These are phyloP conservation scores for Adenanthera pavonina DNA, from an alignment of 306 rosid species.

Conservation along the genomic window DNA sequence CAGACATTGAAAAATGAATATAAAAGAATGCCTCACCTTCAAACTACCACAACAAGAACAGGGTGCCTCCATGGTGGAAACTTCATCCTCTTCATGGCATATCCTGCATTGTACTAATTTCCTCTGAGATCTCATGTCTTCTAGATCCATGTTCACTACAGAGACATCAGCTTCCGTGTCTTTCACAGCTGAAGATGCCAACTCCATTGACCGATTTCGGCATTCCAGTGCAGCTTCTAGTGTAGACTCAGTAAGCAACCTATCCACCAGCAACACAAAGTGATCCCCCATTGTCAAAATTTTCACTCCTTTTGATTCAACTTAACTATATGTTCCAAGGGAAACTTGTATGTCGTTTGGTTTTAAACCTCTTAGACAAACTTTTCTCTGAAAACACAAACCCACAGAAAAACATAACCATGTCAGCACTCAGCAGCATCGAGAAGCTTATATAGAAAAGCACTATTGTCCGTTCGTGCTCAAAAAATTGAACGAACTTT, in stretches of 20 bases:
- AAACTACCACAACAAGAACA: conserved; percentile 86
- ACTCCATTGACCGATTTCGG: conserved; percentile 59
- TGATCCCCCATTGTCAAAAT: conserved; percentile 82
- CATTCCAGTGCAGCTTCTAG: conserved; percentile 90
- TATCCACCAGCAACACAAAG: conserved; percentile 84
- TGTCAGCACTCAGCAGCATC: conserved; percentile 42
- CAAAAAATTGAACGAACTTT: conserved; percentile 26
- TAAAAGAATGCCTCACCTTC: conserved; percentile 47
- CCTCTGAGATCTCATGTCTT: conserved; percentile 45
- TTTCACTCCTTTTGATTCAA: conserved; percentile 30
- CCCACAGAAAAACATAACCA: conserved; percentile 35
- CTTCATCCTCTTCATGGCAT: conserved; percentile 92
- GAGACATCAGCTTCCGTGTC: conserved; percentile 47
- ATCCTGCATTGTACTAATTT: conserved; percentile 83
- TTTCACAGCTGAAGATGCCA: conserved; percentile 56
- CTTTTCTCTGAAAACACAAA: conserved; percentile 41
- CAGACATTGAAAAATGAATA: neutral
- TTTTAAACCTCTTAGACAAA: conserved; percentile 28
- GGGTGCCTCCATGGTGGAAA: conserved; percentile 85
- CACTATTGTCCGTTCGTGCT: conserved; percentile 33
- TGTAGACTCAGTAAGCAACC: conserved; percentile 85
- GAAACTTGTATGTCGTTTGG: conserved; percentile 10
- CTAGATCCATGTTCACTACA: conserved; percentile 46
- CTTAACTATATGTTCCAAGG: conserved; percentile 19
- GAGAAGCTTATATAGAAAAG: conserved; percentile 40